Base-by-base conservation (phyloP, 2,329 filamentous ascomycete genomes). In the Pseudogymnoascus sp. region DNA sequence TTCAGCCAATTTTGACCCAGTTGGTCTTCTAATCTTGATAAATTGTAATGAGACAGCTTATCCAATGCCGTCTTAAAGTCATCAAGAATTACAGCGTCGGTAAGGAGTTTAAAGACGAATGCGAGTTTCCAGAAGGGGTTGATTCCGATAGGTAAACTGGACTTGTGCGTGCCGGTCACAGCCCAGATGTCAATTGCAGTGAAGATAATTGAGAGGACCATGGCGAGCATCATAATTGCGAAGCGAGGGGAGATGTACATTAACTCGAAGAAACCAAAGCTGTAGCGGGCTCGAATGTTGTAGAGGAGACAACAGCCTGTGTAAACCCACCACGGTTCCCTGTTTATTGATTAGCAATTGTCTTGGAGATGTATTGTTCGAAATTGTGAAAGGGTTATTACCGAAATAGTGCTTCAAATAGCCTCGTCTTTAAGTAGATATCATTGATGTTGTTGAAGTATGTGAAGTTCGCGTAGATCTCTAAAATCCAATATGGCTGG, bases 261-360 rank as follows among this genome's bases (percentile, higher is more conserved):
- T 19, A 87, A 77, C 61, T 86, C 81, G 45, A 76, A 66, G 30
- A 82, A 70, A 2, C 76, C 76, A 63, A 86, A 80, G 52, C 82
- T 79, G 69, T 87, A 87, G 41, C 81, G 77, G 26, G 74, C 77
- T 61, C 82, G 82, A 68, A 86, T 85, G 48, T 83, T 82, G 74
- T 78, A 85, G 68, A 86, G 80, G 3, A 88, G 73, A 19, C 76
- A 81, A 62, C 77, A 65, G 1, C 78, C 80, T 0, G 83, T 84
- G 64, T 84, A 83, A 15, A 87, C 78, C 84, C 84, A 87, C 84
- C 84, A 87, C 0, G 84, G 84, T 63, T 87, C 84, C 8, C 78
- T 79, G 30, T 8, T 38, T 57, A 23, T 39, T 19, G 18, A 19
- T 60, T 38, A 85, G 72, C 65, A 85, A 85, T 0, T 83, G 83